Evolutionary conservation across 140 eudicot species (phyloP).

Genomic region (Stevia rebaudiana): DNA sequence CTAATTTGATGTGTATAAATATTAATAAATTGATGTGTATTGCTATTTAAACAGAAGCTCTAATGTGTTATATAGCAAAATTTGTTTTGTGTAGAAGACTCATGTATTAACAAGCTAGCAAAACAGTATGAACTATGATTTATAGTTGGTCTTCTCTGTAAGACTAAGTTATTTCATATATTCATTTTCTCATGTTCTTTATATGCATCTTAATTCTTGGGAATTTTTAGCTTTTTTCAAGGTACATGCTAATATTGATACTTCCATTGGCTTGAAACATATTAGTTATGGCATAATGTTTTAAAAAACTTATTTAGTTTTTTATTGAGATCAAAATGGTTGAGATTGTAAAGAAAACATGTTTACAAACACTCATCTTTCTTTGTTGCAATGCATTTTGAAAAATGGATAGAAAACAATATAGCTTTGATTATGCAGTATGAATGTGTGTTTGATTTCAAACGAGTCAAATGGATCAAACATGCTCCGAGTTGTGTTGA

Average conservation of each 20-base stretch:
- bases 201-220: background rate
- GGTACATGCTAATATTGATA: slow-evolving; percentile 4
- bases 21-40: background rate
- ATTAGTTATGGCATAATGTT: background rate
- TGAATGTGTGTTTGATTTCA: too few species aligned
- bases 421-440: background rate
- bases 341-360: background rate
- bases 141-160: background rate
- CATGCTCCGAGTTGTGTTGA: background rate
- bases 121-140: background rate
- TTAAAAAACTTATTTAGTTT: background rate
- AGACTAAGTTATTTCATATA: background rate
- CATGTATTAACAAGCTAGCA: background rate
- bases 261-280: slow-evolving; percentile 2
- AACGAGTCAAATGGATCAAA: background rate
- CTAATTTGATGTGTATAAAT: background rate
- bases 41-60: background rate
- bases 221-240: background rate
- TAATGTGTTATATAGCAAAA: background rate
- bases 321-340: background rate
- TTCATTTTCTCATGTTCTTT: background rate
- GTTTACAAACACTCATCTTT: background rate
- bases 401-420: background rate
- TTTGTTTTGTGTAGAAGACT: background rate
- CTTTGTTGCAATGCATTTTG: background rate